A percentile compares a stretch with the other conserved stretches of the same genome.
Conservation (phyloP, 345 rosid species). For the thale cress (Arabidopsis thaliana) region TAIR10.1 NC_003070.9:27438001-27438500, state of each 20-base stretch:
- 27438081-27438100: conserved; percentile 22
- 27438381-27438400: conserved; percentile 26
- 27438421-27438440: not conserved
- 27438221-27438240: conserved; percentile 10
- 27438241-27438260: conserved; percentile 44
- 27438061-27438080: conserved; percentile 43
- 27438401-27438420: conserved; percentile 22
- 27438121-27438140: conserved; percentile 40
- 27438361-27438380: conserved; percentile 34
- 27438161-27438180: conserved; percentile 32
- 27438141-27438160: conserved; percentile 41
- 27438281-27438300: conserved; percentile 31
- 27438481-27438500: not conserved
- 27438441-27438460: not conserved
- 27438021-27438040: conserved; percentile 37
- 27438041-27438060: conserved; percentile 9
- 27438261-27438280: conserved; percentile 30
- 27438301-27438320: conserved; percentile 39
- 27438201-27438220: conserved; percentile 31
- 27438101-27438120: conserved; percentile 30
- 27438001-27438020: conserved; percentile 42
- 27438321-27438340: conserved; percentile 3
- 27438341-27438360: conserved; percentile 38
- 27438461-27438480: not conserved
- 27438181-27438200: conserved; percentile 45